Evolutionary conservation across 768 basidiomycete species (phyloP), one percentile per base, ranked within the genome.

Genomic region (Mycena sanguinolenta): DNA sequence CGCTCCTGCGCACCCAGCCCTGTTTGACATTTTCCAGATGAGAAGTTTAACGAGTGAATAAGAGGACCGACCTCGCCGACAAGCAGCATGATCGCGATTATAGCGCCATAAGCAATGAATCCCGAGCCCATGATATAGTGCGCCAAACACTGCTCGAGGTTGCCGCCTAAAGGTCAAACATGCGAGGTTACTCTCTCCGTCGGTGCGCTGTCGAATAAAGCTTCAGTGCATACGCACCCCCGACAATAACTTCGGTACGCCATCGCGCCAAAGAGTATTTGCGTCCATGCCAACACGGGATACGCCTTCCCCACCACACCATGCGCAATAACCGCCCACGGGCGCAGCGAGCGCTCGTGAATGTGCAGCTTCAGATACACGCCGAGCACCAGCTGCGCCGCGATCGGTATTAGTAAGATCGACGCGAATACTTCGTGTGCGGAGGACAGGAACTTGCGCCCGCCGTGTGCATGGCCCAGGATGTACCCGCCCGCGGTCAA

Each of bases 281-380:
- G 96, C 1, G 84, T 84, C 96, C 96, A 97, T 9, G 92, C 96
- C 12, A 97, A 75, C 64, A 97, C 82, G 0, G 96, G 96, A 78
- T 93, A 98, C 13, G 84, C 70, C 78, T 93, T 96, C 17, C 96
- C 96, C 19, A 98, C 80, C n/a, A 94, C 74, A 0, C 94, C 92
- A 73, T 97, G 96, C 1, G 83, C 82, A 4, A 82, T 79, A 5
- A 95, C 93, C 0, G 91, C 90, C 76, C 86, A 92, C 1, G 92
- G 92, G 46, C 96, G 86, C 13, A 91, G 70, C 2, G 90, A 88
- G 68, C 85, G 85, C 80, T 97, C 95, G 70, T 96, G 87, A 30
- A 98, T 91, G 79, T 98, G 97, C 9, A 97, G 82, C 81, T 97
- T 98, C 74, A 98, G 91, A 81, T 97, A 98, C 52, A 95, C 87